Conservation (phyloP, 805 yeast species). For the Lipomyces mesembrius region DNA sequence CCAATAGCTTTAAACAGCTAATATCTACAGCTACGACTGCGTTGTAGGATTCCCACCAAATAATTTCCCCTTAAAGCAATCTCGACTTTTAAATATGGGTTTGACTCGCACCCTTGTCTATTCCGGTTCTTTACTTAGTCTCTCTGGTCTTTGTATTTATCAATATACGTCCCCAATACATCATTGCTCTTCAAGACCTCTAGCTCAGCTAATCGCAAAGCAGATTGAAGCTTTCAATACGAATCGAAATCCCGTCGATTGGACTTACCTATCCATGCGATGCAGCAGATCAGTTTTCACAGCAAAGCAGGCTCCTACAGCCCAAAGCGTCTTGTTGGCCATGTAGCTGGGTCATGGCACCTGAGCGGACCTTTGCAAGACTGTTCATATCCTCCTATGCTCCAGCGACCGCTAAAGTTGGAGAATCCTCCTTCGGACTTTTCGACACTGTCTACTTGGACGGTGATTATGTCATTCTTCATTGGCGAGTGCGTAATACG, state of each 20-base stretch:
- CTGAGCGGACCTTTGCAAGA: not conserved
- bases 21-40: too few species aligned
- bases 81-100: not conserved
- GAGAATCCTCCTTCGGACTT: slow-evolving; percentile 2
- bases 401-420: not conserved
- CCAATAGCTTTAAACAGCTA: too few species aligned
- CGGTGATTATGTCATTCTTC: not conserved
- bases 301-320: not conserved
- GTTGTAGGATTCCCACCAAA: too few species aligned
- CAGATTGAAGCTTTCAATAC: slow-evolving; percentile 1
- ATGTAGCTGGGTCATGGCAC: slow-evolving; percentile 7
- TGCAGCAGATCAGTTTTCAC: not conserved
- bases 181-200: not conserved
- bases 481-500: not conserved
- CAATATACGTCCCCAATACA: slow-evolving; percentile 4
- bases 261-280: not conserved
- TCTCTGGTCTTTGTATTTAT: not conserved
- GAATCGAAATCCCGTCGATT: not conserved
- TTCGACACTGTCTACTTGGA: slow-evolving; percentile 1
- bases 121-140: not conserved
- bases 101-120: not conserved
- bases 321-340: not conserved
- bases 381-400: not conserved
- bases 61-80: too few species aligned
- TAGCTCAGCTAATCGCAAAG: not conserved